Percentiles rank a stretch among this genome's conserved stretches.
phyloP scores from a whole-genome alignment of 192 early-diverging fungal species.

The Umbelopsis sp. region DNA sequence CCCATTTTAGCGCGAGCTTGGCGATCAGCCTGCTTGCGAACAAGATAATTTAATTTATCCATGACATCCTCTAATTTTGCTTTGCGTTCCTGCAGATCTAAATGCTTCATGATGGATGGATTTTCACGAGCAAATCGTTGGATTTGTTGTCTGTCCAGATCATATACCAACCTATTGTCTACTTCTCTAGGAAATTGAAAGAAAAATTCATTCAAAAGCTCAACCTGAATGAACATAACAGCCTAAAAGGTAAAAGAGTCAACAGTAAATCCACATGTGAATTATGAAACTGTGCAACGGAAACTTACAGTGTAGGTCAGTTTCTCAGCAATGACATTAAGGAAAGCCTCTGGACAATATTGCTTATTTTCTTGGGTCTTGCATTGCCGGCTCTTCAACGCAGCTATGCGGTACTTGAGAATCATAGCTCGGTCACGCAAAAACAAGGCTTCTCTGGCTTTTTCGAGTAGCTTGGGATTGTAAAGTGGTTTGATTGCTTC shows the following conservation, averaged over 20 bases:
- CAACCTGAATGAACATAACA: conserved; percentile 98
- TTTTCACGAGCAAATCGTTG: conserved; percentile 91
- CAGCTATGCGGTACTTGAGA: conserved; percentile 80
- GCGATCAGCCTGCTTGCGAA: conserved; percentile 55
- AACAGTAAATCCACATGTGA: neutral
- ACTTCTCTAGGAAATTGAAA: conserved; percentile 97
- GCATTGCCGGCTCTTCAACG: conserved; percentile 83
- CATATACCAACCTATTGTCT: conserved; percentile 90
- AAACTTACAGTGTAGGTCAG: conserved; percentile 75
- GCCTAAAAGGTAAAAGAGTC: conserved; percentile 45
- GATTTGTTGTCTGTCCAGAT: conserved; percentile 78
- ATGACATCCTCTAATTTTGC: conserved; percentile 81
- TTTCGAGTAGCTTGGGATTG: conserved; percentile 73
- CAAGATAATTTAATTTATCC: conserved; percentile 67
- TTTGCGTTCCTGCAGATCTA: conserved; percentile 85
- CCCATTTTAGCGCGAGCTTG: conserved; percentile 38
- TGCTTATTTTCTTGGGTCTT: conserved; percentile 78
- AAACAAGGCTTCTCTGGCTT: conserved; percentile 78
- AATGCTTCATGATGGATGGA: conserved; percentile 77
- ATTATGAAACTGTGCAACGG: neutral
- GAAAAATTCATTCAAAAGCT: conserved; percentile 97
- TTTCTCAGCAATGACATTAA: conserved; percentile 92
- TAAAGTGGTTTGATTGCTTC: conserved; percentile 66
- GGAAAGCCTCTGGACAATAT: conserved; percentile 94
- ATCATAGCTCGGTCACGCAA: conserved; percentile 77